Evolutionary conservation across 129 eudicot species (phyloP), one percentile per base, ranked within the genome.

Genomic region (Saposhnikovia divaricata): DNA sequence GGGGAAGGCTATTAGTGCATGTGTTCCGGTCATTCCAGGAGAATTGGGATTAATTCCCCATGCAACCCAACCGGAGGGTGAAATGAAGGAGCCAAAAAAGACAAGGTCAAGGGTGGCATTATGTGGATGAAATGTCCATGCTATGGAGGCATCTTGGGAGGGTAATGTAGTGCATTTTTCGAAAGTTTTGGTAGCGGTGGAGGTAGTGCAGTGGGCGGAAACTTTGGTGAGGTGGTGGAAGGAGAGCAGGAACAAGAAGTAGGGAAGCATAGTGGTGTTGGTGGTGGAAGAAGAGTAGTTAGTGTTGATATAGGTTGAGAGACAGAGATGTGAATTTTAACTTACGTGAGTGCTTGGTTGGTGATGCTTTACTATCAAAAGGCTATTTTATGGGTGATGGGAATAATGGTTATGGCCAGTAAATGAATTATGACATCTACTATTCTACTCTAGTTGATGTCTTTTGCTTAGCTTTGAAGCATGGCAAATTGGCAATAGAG

Each of bases 31-130:
- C 97, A 95, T 92, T 85, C 89, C 91, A 2, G 94, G 88, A 0
- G 97, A 90, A 77, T 57, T 86, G 1, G 96, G 99, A 83, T 95
- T 92, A 23, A 95, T 89, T 9, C 98, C 97, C 90, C 90, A 92
- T 46, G 96, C 99, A 48, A 95, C 97, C 99, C 99, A 92, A 25
- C 99, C 97, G 27, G 97, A 95, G 48, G 99, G 97, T 1, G 99
- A 95, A 18, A 92, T 95, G 86, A 95, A 95, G 48, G 83, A 79
- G 4, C 99, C 99, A 18, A 85, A 89, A 79, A 95, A 92, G 61
- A 85, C 99, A 28, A 95, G 69, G 9, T 95, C 97, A 72, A 95
- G 93, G 51, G 97, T 95, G 48, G 91, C 87, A 72, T 92, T 95
- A 79, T 88, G 93, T 6, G 88, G 87, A 69, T 90, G 93, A 78